Base-by-base conservation (phyloP, 345 rosid species). In the Sonneratia caseolaris region DNA sequence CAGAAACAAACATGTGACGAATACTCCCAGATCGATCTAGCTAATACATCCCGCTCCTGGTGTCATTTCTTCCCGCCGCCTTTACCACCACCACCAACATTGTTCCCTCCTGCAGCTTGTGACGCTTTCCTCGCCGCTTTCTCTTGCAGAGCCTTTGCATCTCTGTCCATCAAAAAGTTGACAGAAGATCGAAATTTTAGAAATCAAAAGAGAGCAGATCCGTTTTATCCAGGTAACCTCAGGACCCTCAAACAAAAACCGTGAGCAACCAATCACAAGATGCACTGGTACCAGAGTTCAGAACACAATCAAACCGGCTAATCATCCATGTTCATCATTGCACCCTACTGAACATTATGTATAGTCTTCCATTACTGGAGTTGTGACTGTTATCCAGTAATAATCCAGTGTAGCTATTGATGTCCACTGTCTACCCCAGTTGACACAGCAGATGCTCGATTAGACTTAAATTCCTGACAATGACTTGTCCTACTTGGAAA, bases 111-210 rank as follows among this genome's bases (percentile, higher is more conserved):
- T 2, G 55, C 79, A 10, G 83, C 84, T 10, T 84, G 91, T 35
- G 78, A 93, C 36, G 93, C 98, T 77, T 93, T 93, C 91, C 84
- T 91, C 0, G 96, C 98, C 0, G 84, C 48, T 77, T 93, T 91
- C 78, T 93, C 97, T 79, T 93, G 97, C 86, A 93, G 77, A 2
- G 98, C 98, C 75, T 87, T 93, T 0, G 92, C 98, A 76, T 91
- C 98, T 65, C 97, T 93, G 66, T 5, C 48, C 49, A 68, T 38
- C 21, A 13, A 62, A 27, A 62, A 1, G 45, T 8, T 24, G 40
- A 9, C 70, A 19, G 27, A 15, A 45, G 55, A 40, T 10, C 45
- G 2, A 51, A 43, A 68, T 24, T 37, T 22, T 16, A 62, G 66
- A 24, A 4, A 62, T 15, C 0, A 6, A 27, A 42, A 42, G 32